A percentile compares a stretch with the other conserved stretches of the same genome.
phyloP scores from a whole-genome alignment of 352 stramenopile genomes.

The Pythium aquatile region DNA sequence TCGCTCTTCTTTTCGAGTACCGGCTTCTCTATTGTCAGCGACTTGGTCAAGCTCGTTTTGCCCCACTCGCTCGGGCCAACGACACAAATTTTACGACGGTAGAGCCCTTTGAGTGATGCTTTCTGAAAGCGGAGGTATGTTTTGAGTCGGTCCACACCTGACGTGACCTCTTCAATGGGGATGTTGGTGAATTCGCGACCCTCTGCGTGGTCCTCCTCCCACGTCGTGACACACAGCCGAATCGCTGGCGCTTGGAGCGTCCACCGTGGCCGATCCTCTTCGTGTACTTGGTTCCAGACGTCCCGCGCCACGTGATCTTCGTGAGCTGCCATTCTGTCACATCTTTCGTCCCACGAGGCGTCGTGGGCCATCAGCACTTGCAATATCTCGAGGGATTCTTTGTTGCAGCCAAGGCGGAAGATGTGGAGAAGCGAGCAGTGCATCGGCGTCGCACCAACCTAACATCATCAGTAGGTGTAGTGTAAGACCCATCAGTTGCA shows the following conservation, averaged over 20 bases:
- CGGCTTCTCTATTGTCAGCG: conserved; percentile 12
- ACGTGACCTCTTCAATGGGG: neutral
- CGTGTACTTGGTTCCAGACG: neutral
- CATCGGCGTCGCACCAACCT: neutral
- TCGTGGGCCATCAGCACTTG: neutral
- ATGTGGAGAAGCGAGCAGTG: neutral
- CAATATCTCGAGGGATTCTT: neutral
- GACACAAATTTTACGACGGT: conserved; percentile 26
- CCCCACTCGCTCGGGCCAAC: conserved; percentile 28
- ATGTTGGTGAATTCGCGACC: neutral
- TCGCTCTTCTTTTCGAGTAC: conserved; percentile 20
- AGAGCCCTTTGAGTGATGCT: neutral
- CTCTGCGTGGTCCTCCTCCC: neutral
- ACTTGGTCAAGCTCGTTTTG: conserved; percentile 36
- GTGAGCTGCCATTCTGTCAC: neutral
- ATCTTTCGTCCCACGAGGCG: neutral
- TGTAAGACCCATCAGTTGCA: no score
- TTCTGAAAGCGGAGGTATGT: neutral
- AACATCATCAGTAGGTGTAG: neutral
- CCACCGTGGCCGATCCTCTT: neutral
- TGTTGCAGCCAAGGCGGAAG: neutral
- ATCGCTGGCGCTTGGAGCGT: neutral
- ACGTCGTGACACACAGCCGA: neutral
- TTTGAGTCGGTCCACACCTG: neutral
- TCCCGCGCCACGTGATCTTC: neutral